These are phyloP conservation scores for Pseudogymnoascus sp. DNA, from an alignment of 2,329 filamentous ascomycete genomes.

Conservation along the genomic window DNA sequence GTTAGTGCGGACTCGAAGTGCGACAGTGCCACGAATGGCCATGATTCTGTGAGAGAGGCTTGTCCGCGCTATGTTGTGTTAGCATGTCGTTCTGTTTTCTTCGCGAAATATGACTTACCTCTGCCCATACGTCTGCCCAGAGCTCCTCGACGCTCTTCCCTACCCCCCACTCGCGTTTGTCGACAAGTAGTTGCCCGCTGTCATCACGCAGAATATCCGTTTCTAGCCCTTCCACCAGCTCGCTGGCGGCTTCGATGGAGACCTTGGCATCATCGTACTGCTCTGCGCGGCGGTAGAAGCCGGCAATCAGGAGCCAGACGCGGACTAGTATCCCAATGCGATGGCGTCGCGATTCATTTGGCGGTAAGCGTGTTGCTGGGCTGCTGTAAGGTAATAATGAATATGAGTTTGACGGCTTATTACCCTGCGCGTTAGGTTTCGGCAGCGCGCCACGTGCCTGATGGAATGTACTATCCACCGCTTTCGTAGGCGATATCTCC, in stretches of 20 bases:
- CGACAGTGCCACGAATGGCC: conserved; percentile 61
- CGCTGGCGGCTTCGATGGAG: conserved; percentile 73
- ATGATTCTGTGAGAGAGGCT: conserved; percentile 23
- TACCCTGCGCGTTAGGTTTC: neutral
- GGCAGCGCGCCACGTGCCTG: neutral
- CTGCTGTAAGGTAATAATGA: neutral
- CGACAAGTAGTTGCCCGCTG: conserved; percentile 55
- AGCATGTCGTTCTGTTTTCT: conserved; percentile 18
- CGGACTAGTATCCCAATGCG: conserved; percentile 56
- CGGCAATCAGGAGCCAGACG: conserved; percentile 85
- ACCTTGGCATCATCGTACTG: conserved; percentile 74
- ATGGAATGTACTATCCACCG: neutral
- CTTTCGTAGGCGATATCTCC: neutral
- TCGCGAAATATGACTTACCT: conserved; percentile 48
- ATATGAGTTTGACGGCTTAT: neutral
- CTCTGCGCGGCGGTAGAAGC: conserved; percentile 75
- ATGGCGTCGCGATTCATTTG: conserved; percentile 44
- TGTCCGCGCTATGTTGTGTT: conserved; percentile 28
- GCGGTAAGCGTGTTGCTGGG: conserved; percentile 40
- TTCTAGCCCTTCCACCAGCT: conserved; percentile 67
- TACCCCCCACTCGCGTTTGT: conserved; percentile 66
- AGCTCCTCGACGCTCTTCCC: conserved; percentile 76
- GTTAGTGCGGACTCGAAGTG: conserved; percentile 78
- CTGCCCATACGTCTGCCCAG: conserved; percentile 75
- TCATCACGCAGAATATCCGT: conserved; percentile 54